A percentile compares a stretch with the other conserved stretches of the same genome.
phyloP scores from a whole-genome alignment of 805 yeast species.

The Scheffersomyces amazonensis region DNA sequence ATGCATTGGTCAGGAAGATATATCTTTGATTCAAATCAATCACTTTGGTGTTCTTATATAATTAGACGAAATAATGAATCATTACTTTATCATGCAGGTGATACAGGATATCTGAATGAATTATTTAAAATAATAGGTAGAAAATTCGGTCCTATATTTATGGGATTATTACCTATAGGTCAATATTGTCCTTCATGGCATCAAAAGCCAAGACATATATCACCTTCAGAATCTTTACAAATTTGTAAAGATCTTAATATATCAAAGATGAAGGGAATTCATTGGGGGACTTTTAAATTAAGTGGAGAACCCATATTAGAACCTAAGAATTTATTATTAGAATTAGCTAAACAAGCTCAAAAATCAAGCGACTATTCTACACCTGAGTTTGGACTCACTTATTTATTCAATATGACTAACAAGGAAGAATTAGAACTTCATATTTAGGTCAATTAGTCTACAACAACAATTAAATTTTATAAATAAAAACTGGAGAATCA shows the following conservation, averaged over 20 bases:
- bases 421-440: slow-evolving; percentile 12
- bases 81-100: slow-evolving; percentile 87
- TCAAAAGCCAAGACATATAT: slow-evolving; percentile 82
- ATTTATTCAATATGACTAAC: slow-evolving; percentile 43
- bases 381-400: slow-evolving; percentile 77
- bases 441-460: no score
- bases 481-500: no score
- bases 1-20: slow-evolving; percentile 96
- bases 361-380: slow-evolving; percentile 45
- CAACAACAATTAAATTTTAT: no score
- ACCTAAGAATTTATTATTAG: slow-evolving; percentile 62
- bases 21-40: slow-evolving; percentile 72
- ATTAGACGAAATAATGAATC: slow-evolving; percentile 66
- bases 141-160: slow-evolving; percentile 51
- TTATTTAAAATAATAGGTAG: slow-evolving; percentile 65
- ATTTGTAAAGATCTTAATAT: slow-evolving; percentile 65
- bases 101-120: slow-evolving; percentile 83
- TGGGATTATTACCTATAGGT: slow-evolving; percentile 87
- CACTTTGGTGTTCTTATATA: slow-evolving; percentile 89
- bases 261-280: slow-evolving; percentile 75
- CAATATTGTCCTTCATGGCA: slow-evolving; percentile 97
- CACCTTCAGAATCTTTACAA: slow-evolving; percentile 72
- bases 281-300: slow-evolving; percentile 93
- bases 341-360: slow-evolving; percentile 42
- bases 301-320: slow-evolving; percentile 87